phyloP scores from a whole-genome alignment of 2,329 filamentous ascomycete species.

The Pseudogymnoascus sp. region DNA sequence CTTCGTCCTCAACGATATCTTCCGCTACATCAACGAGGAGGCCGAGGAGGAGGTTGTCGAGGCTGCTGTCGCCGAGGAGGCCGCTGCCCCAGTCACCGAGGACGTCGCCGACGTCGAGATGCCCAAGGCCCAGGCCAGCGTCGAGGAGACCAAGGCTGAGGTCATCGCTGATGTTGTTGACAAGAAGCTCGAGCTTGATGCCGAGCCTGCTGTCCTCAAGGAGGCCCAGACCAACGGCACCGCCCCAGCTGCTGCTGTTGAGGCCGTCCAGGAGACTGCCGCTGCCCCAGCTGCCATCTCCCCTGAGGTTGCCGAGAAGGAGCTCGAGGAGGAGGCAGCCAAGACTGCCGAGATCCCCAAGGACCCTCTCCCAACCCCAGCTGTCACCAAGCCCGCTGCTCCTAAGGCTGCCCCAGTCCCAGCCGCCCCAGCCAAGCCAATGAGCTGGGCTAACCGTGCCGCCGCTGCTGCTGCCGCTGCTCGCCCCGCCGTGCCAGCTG shows the following conservation, averaged over 20 bases:
- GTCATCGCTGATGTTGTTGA: conserved; percentile 53
- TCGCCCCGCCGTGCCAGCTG: conserved; percentile 40
- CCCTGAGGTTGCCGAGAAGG: conserved; percentile 14
- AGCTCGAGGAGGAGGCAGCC: conserved; percentile 29
- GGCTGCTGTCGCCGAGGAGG: conserved; percentile 25
- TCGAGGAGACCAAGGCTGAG: conserved; percentile 29
- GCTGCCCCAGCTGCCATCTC: conserved; percentile 16
- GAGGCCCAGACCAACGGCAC: conserved; percentile 38
- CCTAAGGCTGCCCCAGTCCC: conserved; percentile 38
- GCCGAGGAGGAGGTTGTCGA: conserved; percentile 63
- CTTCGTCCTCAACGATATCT: conserved; percentile 97
- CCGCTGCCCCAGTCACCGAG: conserved; percentile 14
- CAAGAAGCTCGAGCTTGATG: conserved; percentile 60
- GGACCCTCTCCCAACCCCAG: conserved; percentile 50
- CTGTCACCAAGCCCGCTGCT: conserved; percentile 33
- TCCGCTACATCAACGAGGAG: conserved; percentile 84
- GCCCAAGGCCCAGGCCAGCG: conserved; percentile 26
- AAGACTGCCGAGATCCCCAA: conserved; percentile 54
- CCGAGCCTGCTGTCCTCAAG: conserved; percentile 31
- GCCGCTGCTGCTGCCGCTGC: conserved; percentile 51
- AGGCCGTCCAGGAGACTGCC: conserved; percentile 33
- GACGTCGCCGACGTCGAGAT: conserved; percentile 25
- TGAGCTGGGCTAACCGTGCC: conserved; percentile 67
- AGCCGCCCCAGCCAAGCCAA: conserved; percentile 51
- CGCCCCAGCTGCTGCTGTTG: conserved; percentile 31